A percentile compares a stretch with the other conserved stretches of the same genome.
phyloP scores from a whole-genome alignment of 768 basidiomycete species.

The Lentinula lateritia region DNA sequence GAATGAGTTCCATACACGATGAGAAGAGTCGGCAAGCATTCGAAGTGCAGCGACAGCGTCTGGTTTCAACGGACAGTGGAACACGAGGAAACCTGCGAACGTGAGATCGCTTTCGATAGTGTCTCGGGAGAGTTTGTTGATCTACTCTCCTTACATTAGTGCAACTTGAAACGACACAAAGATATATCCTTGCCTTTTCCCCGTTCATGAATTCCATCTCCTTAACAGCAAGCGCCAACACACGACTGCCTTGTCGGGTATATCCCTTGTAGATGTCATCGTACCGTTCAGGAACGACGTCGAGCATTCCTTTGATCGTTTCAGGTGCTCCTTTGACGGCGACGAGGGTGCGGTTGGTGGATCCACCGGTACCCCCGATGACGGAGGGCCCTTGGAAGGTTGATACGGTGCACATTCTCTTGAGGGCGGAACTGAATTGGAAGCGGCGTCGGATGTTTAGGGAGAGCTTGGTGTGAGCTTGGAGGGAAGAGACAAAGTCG shows the following conservation, averaged over 20 bases:
- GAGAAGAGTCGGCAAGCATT: conserved; percentile 94
- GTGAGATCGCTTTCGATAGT: conserved; percentile 70
- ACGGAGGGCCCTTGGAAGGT: conserved; percentile 31
- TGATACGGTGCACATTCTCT: conserved; percentile 93
- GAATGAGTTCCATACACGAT: too few species aligned
- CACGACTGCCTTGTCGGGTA: conserved; percentile 88
- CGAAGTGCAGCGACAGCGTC: conserved; percentile 89
- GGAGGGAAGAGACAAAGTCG: conserved; percentile 63
- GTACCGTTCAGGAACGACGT: conserved; percentile 66
- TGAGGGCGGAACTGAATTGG: conserved; percentile 96
- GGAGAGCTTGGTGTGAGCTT: conserved; percentile 43
- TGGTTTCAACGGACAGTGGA: conserved; percentile 94
- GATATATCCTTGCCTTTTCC: conserved; percentile 51
- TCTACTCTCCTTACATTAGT: conserved; percentile 35
- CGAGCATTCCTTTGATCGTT: conserved; percentile 88
- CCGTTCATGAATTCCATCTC: conserved; percentile 64
- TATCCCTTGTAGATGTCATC: conserved; percentile 96
- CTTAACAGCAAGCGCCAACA: conserved; percentile 87
- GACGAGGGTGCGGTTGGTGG: conserved; percentile 35
- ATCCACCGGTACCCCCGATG: conserved; percentile 34
- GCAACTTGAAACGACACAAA: background rate
- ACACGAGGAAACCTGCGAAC: conserved; percentile 97
- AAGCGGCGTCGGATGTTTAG: conserved; percentile 84
- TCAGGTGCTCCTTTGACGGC: conserved; percentile 97
- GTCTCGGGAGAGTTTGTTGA: conserved; percentile 83